phyloP scores from a whole-genome alignment of 2,329 filamentous ascomycete genomes.

The Penicillium hesseltinei region DNA sequence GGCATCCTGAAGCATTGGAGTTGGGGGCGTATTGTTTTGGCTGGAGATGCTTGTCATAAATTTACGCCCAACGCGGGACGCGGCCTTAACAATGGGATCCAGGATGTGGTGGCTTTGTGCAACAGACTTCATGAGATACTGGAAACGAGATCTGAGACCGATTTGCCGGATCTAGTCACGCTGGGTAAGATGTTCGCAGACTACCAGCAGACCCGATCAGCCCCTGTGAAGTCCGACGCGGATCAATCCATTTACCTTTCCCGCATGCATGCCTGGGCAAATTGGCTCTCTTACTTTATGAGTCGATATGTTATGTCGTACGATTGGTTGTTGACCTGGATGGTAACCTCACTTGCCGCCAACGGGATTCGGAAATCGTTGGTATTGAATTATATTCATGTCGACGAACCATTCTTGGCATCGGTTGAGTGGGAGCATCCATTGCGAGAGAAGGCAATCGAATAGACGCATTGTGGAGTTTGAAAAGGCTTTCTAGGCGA shows the following conservation, averaged over 20 bases:
- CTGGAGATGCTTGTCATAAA: neutral
- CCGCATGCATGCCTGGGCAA: neutral
- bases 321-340: neutral
- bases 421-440: neutral
- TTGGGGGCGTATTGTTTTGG: neutral
- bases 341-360: neutral
- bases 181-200: neutral
- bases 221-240: neutral
- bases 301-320: neutral
- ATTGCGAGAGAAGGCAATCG: neutral
- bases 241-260: neutral
- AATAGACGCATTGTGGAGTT: neutral
- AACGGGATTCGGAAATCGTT: neutral
- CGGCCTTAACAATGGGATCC: neutral
- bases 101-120: neutral
- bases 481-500: too few species aligned
- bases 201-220: neutral
- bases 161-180: neutral
- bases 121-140: neutral
- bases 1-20: neutral
- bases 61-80: neutral
- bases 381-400: neutral
- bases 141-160: neutral
- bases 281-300: neutral
- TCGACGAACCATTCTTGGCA: neutral